phyloP scores from a whole-genome alignment of 1,139 yeast species.

The Debaryomycetaceae sp. region DNA sequence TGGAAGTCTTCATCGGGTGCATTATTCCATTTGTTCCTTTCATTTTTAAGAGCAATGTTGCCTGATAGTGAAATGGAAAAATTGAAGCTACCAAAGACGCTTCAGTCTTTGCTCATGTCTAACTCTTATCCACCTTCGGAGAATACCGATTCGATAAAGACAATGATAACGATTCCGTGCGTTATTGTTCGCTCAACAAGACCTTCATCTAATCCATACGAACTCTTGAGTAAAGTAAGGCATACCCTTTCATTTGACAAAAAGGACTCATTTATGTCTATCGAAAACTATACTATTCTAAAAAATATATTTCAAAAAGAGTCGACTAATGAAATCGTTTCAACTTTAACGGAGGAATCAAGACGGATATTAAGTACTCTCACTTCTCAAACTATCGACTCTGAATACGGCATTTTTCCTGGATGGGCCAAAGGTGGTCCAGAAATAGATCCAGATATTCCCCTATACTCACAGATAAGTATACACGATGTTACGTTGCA shows the following conservation, averaged over 20 bases:
- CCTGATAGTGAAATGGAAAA: slow-evolving; percentile 61
- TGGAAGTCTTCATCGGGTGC: slow-evolving; percentile 89
- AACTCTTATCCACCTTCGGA: slow-evolving; percentile 62
- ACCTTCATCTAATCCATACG: slow-evolving; percentile 49
- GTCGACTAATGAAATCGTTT: slow-evolving; percentile 53
- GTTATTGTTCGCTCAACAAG: slow-evolving; percentile 64
- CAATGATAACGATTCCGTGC: slow-evolving; percentile 49
- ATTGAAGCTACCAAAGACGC: slow-evolving; percentile 57
- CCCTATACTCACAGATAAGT: slow-evolving; percentile 46
- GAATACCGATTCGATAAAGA: slow-evolving; percentile 33
- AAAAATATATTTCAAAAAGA: slow-evolving; percentile 68
- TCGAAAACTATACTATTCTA: slow-evolving; percentile 75
- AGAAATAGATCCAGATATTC: slow-evolving; percentile 27
- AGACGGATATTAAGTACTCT: slow-evolving; percentile 61
- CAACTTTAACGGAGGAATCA: slow-evolving; percentile 72
- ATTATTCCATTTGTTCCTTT: slow-evolving; percentile 70
- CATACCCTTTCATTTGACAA: slow-evolving; percentile 68
- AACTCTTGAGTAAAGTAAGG: slow-evolving; percentile 52
- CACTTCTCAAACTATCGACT: slow-evolving; percentile 42
- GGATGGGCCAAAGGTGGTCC: slow-evolving; percentile 39
- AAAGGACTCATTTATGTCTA: slow-evolving; percentile 64
- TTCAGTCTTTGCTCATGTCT: slow-evolving; percentile 59
- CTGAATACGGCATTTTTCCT: slow-evolving; percentile 37
- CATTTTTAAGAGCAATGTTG: slow-evolving; percentile 78
- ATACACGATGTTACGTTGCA: slow-evolving; percentile 69